Evolutionary conservation across 257 asterid species (phyloP), one percentile per base, ranked within the genome.

Genomic region (Ophiorrhiza pumila): DNA sequence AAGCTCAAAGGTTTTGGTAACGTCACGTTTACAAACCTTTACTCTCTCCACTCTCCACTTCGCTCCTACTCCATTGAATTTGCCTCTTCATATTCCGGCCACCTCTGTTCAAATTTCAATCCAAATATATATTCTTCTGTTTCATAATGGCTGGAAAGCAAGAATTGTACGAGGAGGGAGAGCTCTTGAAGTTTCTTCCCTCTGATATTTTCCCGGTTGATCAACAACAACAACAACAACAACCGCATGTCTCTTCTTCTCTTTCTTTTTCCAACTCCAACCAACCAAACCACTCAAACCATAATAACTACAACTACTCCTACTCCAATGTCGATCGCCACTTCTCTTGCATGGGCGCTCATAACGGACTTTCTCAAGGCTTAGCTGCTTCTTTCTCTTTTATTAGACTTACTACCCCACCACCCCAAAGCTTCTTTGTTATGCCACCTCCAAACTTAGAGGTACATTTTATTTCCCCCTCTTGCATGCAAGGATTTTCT

Each of bases 171-270:
- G 9, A 29, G 20, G 56, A 57, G 11, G 42, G 29, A 13, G 77
- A 73, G 62, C 77, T 62, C 61, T 65, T 22, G 71, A 63, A 49
- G 34, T 62, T 73, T 65, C 71, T 62, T 1, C 71, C 55, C 59
- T 63, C 77, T 5, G 64, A 49, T 35, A 73, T 73, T 39, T 63
- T 73, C 63, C 71, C 52, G 2, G 3, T 73, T 50, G 55, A 73
- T 10, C 53, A 63, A 14, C 66, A 2, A 2, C 57, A 23, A 0
- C 67, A 41, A 57, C 13, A n/a, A n/a, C n/a, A n/a, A n/a, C n/a
- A n/a, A n/a, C n/a, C n/a, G n/a, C n/a, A n/a, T n/a, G n/a, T 52
- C n/a, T 13, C 35, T 13, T 37, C 47, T 34, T 34, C 53, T 17
- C 25, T 4, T 65, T 25, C 53, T 18, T 31, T 8, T 11, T 27